Evolutionary conservation across 176 grass and related monocot genomes (phyloP), one percentile per base, ranked within the genome.

Genomic region (Aegilops bicornis): DNA sequence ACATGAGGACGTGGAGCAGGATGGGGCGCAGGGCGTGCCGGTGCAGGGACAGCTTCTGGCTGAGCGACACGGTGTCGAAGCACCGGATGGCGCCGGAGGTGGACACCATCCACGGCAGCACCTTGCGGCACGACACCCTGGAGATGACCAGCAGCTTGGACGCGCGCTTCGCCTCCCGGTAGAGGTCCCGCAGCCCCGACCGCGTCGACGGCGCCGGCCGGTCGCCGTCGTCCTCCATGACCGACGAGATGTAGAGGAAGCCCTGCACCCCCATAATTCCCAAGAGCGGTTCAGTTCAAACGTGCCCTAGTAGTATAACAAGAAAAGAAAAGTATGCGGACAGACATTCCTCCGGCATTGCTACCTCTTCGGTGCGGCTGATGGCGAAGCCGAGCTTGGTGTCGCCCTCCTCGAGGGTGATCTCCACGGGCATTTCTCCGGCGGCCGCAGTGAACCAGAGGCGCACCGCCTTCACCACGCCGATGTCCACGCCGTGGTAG

Each of bases 401-500:
- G 81, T 98, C 96, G 32, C 79, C 80, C 86, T 91, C 85, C 59
- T 98, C 79, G 42, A 98, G 84, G 23, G 31, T 87, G 64, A 98
- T 98, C 86, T 98, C 87, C 67, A 98, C 83, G 0, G 94, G 91
- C 82, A 94, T 70, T 37, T 98, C 96, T 25, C 88, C 93, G 13
- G 90, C 96, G 25, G 52, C 58, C 20, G 97, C 90, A 5, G 86
- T 91, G 87, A 92, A 96, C 97, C 94, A 96, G 5, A 99, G 78
- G 71, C 97, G 86, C 67, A 96, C 92, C 1, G 97, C 97, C 89
- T 92, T 99, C 58, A 99, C 97, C 60, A 99, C 94, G 77, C 97
- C 94, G 74, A 99, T 99, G 88, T 99, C 97, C 43, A 99, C 87
- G 83, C 94, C 97, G 47, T 96, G 97, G 59, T 96, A 99, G 85